Conservation (phyloP, 495 filamentous ascomycete genomes). For the Thermothielavioides terrestris region DNA sequence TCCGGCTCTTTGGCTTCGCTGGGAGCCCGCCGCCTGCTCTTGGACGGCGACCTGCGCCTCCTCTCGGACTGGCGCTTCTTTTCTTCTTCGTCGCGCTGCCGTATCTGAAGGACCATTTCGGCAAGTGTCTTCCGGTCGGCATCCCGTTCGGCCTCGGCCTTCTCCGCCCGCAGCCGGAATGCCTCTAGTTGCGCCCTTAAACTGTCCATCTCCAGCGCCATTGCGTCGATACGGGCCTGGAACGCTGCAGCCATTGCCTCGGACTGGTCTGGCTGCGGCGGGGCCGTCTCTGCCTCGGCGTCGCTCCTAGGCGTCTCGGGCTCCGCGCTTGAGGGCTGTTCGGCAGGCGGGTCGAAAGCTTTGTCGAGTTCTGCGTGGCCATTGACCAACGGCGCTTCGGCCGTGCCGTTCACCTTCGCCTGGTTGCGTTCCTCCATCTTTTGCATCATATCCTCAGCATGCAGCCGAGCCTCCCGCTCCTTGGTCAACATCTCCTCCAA, state of each 20-base stretch:
- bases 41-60: conserved; percentile 16
- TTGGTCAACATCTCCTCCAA: conserved; percentile 69
- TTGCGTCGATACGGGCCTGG: conserved; percentile 66
- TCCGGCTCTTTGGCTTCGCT: conserved; percentile 3
- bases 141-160: conserved; percentile 64
- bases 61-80: conserved; percentile 23
- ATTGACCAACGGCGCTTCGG: conserved; percentile 19
- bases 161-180: conserved; percentile 69
- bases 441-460: conserved; percentile 72
- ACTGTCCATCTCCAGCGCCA: conserved; percentile 75
- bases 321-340: conserved; percentile 22
- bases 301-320: conserved; percentile 12
- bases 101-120: conserved; percentile 81
- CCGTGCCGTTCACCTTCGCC: conserved; percentile 28
- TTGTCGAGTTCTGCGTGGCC: conserved; percentile 29
- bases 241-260: conserved; percentile 42
- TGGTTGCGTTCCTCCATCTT: conserved; percentile 50
- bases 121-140: conserved; percentile 62
- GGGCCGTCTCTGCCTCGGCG: conserved; percentile 17
- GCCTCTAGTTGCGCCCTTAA: conserved; percentile 70
- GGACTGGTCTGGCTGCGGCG: conserved; percentile 35
- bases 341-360: conserved; percentile 32
- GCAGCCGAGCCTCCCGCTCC: conserved; percentile 72
- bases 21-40: conserved; percentile 6
- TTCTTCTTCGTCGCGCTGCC: conserved; percentile 52